Evolutionary conservation across 805 yeast genomes (phyloP).

Genomic region (Kodamaea neixiangensis): DNA sequence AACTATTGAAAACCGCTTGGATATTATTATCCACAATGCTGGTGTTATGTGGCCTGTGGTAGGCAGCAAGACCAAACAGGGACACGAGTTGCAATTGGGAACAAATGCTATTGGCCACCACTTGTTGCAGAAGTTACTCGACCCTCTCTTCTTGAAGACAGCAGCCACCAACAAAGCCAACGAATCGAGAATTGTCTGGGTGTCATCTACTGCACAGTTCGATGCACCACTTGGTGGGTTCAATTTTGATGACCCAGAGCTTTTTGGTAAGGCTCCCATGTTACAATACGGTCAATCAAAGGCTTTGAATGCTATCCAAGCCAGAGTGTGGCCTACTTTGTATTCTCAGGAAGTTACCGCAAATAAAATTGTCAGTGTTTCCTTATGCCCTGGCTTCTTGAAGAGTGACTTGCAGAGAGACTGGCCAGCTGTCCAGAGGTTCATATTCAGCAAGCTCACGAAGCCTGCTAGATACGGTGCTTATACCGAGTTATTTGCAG

Average conservation of each 20-base stretch:
- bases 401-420: conserved; percentile 35
- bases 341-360: conserved; percentile 24
- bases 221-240: conserved; percentile 33
- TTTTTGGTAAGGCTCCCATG: conserved; percentile 13
- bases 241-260: conserved; percentile 27
- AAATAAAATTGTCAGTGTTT: conserved; percentile 29
- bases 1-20: conserved; percentile 16
- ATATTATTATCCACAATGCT: conserved; percentile 26
- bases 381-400: conserved; percentile 46
- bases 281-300: conserved; percentile 46
- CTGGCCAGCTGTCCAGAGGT: conserved; percentile 13
- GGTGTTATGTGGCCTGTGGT: conserved; percentile 40
- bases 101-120: conserved; percentile 50
- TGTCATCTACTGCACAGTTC: conserved; percentile 41
- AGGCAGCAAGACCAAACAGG: conserved; percentile 42
- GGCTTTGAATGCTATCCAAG: conserved; percentile 39
- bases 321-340: conserved; percentile 33
- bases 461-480: conserved; percentile 40
- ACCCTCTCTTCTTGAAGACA: conserved; percentile 38
- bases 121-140: conserved; percentile 41
- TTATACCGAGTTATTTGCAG: conserved; percentile 46
- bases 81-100: conserved; percentile 48
- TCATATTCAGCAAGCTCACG: conserved; percentile 7
- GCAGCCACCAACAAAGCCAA: conserved; percentile 23
- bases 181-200: conserved; percentile 46